Evolutionary conservation across 148 eudicot genomes (phyloP).

Genomic region (Camellia granthamiana): DNA sequence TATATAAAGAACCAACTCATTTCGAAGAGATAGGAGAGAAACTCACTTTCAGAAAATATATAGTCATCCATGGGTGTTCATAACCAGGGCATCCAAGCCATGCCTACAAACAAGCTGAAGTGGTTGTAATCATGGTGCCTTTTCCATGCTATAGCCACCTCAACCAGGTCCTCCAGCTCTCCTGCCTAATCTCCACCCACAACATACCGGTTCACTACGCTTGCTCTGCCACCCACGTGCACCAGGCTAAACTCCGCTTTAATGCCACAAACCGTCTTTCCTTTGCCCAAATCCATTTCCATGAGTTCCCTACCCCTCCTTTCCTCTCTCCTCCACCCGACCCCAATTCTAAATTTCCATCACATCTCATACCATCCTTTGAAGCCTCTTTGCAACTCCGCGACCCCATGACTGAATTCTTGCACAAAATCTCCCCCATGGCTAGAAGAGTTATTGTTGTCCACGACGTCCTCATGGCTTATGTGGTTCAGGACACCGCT

Average conservation of each 20-base stretch:
- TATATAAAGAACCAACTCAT: too few relatives aligned
- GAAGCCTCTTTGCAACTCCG: not conserved
- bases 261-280: not conserved
- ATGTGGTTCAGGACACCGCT: slow-evolving; percentile 18
- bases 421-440: not conserved
- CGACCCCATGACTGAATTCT: not conserved
- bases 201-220: too few relatives aligned
- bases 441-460: slow-evolving; percentile 1
- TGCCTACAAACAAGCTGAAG: not conserved
- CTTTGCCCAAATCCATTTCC: slow-evolving; percentile 8
- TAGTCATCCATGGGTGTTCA: not conserved
- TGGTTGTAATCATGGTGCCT: too few relatives aligned
- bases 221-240: too few relatives aligned
- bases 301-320: slow-evolving; percentile 4
- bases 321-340: not conserved
- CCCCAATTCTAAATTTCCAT: too few relatives aligned
- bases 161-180: too few relatives aligned
- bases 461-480: slow-evolving; percentile 17
- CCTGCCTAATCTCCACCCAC: too few relatives aligned
- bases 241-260: too few relatives aligned
- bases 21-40: too few relatives aligned
- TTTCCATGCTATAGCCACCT: too few relatives aligned
- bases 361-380: not conserved
- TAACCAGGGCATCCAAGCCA: not conserved
- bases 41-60: too few relatives aligned